Base-by-base conservation (phyloP, 2,329 filamentous ascomycete species). In the Pseudocercospora cruenta region DNA sequence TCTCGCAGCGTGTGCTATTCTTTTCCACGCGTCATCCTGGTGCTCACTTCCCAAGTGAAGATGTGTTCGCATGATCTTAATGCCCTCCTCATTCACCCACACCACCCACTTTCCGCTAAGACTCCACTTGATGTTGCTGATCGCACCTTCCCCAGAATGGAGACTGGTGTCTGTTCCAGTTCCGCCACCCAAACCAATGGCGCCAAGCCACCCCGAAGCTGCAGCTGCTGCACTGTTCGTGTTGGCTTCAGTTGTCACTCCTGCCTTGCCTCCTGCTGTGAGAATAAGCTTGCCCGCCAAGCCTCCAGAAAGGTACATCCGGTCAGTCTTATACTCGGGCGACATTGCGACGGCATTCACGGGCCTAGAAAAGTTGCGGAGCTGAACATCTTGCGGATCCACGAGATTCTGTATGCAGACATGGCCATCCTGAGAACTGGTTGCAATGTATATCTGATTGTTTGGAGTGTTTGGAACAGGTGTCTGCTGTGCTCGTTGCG, bases 31-130 rank as follows among this genome's bases (percentile, higher is more conserved):
- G 70, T 91, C 89, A 16, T 97, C 94, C 1, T 86, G 82, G 74
- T 96, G 91, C 12, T 85, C 85, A 68, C 84, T 88, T 5, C 96
- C 92, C 4, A 97, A 84, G 71, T 94, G 88, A 21, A 96, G 76
- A 76, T 95, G 92, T 4, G 93, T 93, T 43, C 95, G 88, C 94
- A 98, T 98, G 67, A 99, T 95, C 78, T 97, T 97, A 77, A 98
- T 96, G 3, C 95, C 95, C 74, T 96, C 91, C 79, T 99, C 95
- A 74, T 98, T 99, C 47, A 96, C 86, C 95, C 95, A 99, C 0
- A 90, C 92, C 0, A 97, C 91, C 75, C 94, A 98, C 80, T 91
- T 95, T 0, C 95, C 94, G 0, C 93, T 94, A 47, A 94, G 78
- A 0, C 94, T 98, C 93, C 94, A 99, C 78, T 96, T 94, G 75